Evolutionary conservation across 768 basidiomycete genomes (phyloP).

Genomic region (Termitomyces sp.): DNA sequence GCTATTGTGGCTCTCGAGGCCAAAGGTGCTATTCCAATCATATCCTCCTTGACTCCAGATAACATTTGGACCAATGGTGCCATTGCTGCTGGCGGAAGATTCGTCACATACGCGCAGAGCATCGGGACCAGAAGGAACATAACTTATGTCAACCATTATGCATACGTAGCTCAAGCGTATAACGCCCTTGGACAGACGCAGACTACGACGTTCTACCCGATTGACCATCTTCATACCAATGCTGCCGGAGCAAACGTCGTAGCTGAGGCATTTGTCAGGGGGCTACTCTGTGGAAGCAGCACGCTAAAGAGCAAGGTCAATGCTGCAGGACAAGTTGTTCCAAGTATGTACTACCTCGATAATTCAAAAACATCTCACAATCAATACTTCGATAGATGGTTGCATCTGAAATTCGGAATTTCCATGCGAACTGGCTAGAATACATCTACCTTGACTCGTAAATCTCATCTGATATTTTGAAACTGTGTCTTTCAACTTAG

Average conservation of each 20-base stretch:
- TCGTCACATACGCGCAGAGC: constrained; percentile 38
- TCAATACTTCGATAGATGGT: background rate
- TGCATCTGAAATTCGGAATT: background rate
- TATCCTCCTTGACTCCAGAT: constrained; percentile 43
- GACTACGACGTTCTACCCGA: constrained; percentile 35
- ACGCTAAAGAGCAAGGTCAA: constrained; percentile 20
- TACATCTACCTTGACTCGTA: background rate
- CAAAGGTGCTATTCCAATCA: constrained; percentile 43
- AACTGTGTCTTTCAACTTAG: background rate
- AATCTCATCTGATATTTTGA: background rate
- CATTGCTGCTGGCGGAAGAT: constrained; percentile 33
- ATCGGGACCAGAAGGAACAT: constrained; percentile 31
- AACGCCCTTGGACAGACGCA: constrained; percentile 32
- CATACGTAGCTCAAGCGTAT: constrained; percentile 38
- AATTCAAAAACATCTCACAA: background rate
- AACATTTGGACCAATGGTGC: constrained; percentile 35
- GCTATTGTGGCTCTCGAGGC: constrained; percentile 35
- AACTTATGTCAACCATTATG: constrained; percentile 42
- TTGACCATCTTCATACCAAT: constrained; percentile 43
- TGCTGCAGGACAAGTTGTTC: background rate
- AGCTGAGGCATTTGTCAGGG: constrained; percentile 42
- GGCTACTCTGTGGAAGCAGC: constrained; percentile 34
- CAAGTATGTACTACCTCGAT: background rate
- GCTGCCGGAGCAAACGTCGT: constrained; percentile 41
- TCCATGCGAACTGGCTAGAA: background rate